Conservation (phyloP, 805 yeast species). For the Cyberlindnera veronae region DNA sequence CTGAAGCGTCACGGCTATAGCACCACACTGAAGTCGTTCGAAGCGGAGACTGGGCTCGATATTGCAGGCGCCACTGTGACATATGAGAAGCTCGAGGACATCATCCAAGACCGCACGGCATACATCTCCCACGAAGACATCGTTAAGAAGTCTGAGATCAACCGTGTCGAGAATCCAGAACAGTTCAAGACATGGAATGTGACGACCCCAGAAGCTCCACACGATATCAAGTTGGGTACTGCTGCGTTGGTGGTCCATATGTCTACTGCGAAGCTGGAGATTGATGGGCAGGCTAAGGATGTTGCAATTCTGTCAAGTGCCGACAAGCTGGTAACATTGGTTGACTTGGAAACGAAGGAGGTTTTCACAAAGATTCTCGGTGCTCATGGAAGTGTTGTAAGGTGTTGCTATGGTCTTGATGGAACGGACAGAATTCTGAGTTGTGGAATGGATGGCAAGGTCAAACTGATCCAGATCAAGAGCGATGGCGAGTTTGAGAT, state of each 20-base stretch:
- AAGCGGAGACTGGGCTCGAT: slow-evolving; percentile 20
- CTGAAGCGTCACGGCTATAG: slow-evolving; percentile 45
- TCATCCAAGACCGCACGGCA: slow-evolving; percentile 36
- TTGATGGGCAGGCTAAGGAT: slow-evolving; percentile 10
- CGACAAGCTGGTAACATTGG: slow-evolving; percentile 17
- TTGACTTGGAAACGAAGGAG: slow-evolving; percentile 15
- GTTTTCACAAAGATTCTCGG: slow-evolving; percentile 6
- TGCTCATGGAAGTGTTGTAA: slow-evolving; percentile 28
- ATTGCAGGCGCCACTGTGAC: slow-evolving; percentile 5
- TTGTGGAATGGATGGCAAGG: slow-evolving; percentile 53
- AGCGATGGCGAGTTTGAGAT: slow-evolving; percentile 7
- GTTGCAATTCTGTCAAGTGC: slow-evolving; percentile 18
- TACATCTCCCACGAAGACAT: slow-evolving; percentile 23
- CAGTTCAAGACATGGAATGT: slow-evolving; percentile 4
- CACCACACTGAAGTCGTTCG: slow-evolving; percentile 46
- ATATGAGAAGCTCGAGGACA: slow-evolving; percentile 37
- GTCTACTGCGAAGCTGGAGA: slow-evolving; percentile 19
- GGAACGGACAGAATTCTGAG: slow-evolving; percentile 31
- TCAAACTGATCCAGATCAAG: slow-evolving; percentile 26
- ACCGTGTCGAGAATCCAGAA: slow-evolving; percentile 9
- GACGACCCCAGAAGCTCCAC: not conserved
- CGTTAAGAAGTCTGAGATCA: slow-evolving; percentile 3
- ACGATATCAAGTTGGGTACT: not conserved
- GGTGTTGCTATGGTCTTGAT: slow-evolving; percentile 32
- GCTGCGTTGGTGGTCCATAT: slow-evolving; percentile 23